Evolutionary conservation across 139 green algal genomes (phyloP).

Genomic region (Closterium sp.): DNA sequence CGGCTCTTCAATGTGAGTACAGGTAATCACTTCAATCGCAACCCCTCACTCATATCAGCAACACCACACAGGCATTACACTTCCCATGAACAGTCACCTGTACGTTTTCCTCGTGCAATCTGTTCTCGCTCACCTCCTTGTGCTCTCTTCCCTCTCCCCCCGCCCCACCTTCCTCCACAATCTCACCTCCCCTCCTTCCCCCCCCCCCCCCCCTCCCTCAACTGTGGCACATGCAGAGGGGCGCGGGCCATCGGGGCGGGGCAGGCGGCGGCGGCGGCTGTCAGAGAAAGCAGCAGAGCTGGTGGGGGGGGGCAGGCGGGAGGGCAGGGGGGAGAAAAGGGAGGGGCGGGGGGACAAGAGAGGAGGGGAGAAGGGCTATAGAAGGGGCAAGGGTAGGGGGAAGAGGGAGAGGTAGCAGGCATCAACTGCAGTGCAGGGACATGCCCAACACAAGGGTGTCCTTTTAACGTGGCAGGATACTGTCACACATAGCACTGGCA

Average conservation of each 20-base stretch:
- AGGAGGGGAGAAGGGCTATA: background rate
- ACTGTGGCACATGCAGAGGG: background rate
- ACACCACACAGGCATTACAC: no score
- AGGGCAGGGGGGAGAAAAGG: background rate
- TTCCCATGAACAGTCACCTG: background rate
- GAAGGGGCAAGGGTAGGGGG: background rate
- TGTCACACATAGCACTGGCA: no score
- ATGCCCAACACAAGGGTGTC: no score
- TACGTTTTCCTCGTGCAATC: background rate
- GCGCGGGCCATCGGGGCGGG: background rate
- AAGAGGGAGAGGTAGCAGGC: background rate
- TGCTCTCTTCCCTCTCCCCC: background rate
- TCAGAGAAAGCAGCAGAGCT: constrained; percentile 33
- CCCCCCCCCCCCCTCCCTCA: background rate
- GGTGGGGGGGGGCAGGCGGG: background rate
- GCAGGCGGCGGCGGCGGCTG: constrained; percentile 14
- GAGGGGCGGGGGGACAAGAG: background rate
- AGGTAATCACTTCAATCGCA: background rate
- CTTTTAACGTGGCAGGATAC: no score
- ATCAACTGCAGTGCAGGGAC: no score
- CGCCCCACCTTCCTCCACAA: background rate
- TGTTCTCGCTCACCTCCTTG: background rate
- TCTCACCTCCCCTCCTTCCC: no score
- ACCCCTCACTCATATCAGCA: no score
- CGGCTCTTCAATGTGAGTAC: background rate